Conservation (phyloP, 2,329 filamentous ascomycete species). For the Calonectria pseudoturangicola region DNA sequence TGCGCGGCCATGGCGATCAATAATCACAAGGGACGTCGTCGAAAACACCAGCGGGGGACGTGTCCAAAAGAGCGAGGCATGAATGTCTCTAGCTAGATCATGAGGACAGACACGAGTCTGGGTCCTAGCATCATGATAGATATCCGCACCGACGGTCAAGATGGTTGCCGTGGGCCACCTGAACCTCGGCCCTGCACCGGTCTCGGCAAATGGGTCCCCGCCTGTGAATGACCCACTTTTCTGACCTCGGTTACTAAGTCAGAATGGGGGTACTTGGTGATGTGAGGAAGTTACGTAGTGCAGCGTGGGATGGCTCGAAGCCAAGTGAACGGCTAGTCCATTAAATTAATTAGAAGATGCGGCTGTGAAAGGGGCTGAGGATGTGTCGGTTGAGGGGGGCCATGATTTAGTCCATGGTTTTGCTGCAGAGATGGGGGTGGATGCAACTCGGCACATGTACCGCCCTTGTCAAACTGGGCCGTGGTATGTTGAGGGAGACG, state of each 20-base stretch:
- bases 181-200: conserved; percentile 52
- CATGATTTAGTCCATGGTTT: not conserved
- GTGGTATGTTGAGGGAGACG: not conserved
- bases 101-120: conserved; percentile 37
- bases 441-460: not conserved
- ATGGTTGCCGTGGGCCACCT: conserved; percentile 47
- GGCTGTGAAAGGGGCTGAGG: not conserved
- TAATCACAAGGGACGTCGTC: conserved; percentile 1
- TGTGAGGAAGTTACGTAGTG: conserved; percentile 10
- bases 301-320: conserved; percentile 27
- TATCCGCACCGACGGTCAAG: conserved; percentile 37
- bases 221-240: conserved; percentile 49
- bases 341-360: not conserved
- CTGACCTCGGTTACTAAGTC: conserved; percentile 54
- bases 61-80: conserved; percentile 18
- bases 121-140: conserved; percentile 46
- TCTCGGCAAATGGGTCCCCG: conserved; percentile 54
- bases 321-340: conserved; percentile 8
- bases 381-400: not conserved
- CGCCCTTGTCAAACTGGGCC: not conserved
- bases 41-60: not conserved
- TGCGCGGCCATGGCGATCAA: conserved; percentile 68
- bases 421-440: not conserved
- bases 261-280: conserved; percentile 28
- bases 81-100: conserved; percentile 41